Percentiles rank a stretch among this genome's conserved stretches.
Evolutionary conservation across 345 rosid genomes (phyloP).

Genomic region (Brassica incana): DNA sequence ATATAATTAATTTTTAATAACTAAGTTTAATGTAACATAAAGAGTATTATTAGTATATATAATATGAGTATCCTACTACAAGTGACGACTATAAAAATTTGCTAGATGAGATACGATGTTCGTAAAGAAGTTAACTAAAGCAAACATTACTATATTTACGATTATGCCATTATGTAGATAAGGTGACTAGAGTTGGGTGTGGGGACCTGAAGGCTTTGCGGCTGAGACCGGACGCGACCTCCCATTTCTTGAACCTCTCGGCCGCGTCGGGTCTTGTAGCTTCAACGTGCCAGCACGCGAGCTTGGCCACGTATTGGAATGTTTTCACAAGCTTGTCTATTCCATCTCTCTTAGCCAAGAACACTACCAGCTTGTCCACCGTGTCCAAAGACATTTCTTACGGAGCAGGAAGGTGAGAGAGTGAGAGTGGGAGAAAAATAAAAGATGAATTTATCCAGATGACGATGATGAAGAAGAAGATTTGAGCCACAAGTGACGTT

Average conservation of each 20-base stretch:
- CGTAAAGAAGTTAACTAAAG: neutral
- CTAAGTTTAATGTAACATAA: neutral
- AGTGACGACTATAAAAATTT: neutral
- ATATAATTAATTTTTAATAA: neutral
- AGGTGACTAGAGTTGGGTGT: conserved; percentile 2
- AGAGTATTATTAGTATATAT: neutral
- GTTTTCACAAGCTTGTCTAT: conserved; percentile 99
- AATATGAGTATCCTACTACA: neutral
- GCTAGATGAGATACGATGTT: neutral
- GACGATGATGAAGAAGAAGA: conserved; percentile 25
- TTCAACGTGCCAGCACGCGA: conserved; percentile 73
- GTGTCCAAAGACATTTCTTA: conserved; percentile 55
- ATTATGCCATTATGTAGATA: conserved; percentile 19
- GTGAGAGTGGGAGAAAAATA: neutral
- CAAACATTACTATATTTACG: conserved; percentile 19
- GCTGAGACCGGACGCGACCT: conserved; percentile 90
- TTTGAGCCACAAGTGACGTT: conserved; percentile 22
- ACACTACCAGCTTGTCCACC: conserved; percentile 85
- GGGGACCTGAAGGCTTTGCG: conserved; percentile 74
- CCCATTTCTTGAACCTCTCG: conserved; percentile 78
- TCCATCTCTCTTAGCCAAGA: conserved; percentile 92
- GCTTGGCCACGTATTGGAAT: conserved; percentile 94
- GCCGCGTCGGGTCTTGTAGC: conserved; percentile 55
- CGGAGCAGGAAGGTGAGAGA: conserved; percentile 21
- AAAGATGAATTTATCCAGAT: conserved; percentile 11